Evolutionary conservation across 148 eudicot species (phyloP).

Genomic region (Gaultheria prostrata): DNA sequence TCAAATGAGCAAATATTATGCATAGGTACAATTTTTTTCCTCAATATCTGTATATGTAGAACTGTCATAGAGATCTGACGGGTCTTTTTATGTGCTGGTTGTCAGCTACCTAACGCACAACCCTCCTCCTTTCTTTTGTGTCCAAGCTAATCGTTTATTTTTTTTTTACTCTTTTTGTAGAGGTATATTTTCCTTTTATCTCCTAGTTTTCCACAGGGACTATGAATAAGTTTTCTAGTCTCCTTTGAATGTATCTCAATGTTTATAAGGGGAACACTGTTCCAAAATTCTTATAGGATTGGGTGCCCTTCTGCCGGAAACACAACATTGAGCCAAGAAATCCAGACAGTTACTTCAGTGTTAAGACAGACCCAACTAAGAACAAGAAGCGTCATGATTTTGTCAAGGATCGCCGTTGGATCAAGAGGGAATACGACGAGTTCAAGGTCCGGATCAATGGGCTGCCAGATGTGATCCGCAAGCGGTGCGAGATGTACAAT

Average conservation of each 20-base stretch:
- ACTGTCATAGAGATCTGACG: too few species aligned
- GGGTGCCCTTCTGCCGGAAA: constrained; percentile 95
- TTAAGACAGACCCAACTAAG: constrained; percentile 74
- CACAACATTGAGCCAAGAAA: constrained; percentile 87
- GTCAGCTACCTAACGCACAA: too few species aligned
- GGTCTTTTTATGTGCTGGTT: too few species aligned
- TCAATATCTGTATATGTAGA: too few species aligned
- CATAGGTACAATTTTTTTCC: too few species aligned
- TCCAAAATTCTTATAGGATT: constrained; percentile 28
- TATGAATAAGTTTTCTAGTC: not conserved
- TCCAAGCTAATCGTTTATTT: not conserved
- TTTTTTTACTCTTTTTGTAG: not conserved
- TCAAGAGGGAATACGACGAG: constrained; percentile 91
- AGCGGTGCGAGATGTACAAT: constrained; percentile 72
- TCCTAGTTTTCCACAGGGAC: not conserved
- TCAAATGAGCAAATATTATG: too few species aligned
- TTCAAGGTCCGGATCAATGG: constrained; percentile 88
- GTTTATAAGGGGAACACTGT: not conserved
- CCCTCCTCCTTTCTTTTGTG: too few species aligned
- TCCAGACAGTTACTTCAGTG: constrained; percentile 73
- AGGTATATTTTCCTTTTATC: not conserved
- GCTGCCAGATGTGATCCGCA: constrained; percentile 67
- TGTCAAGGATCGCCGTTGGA: constrained; percentile 91
- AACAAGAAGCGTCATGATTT: constrained; percentile 73
- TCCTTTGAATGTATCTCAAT: not conserved